Base-by-base conservation (phyloP, 495 filamentous ascomycete species). In the Penicillium dipodomyicola region DNA sequence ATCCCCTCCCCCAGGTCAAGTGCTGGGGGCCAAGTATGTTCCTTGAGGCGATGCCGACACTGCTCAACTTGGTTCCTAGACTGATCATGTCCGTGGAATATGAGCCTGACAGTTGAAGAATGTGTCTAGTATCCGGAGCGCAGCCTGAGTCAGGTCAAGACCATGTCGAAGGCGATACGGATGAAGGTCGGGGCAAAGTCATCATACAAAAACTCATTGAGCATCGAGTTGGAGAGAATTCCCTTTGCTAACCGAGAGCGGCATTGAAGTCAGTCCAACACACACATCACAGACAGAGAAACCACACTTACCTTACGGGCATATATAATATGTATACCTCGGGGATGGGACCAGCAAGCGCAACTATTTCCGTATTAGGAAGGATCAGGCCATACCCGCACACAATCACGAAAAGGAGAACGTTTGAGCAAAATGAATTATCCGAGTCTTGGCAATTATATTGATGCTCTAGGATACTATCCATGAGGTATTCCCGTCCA, bases 361-460 rank as follows among this genome's bases (percentile, higher is more conserved):
- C 39, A 54, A 51, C 29, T 49, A 15, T 32, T 43, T 10, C 57
- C 57, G 33, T 2, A 37, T 40, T 15, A 10, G 29, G 40, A 49
- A 33, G 29, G 14, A 32, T 42, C 37, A n/a, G 20, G 10, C 50
- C 29, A 47, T 41, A 59, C 46, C 9, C 20, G 15, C 17, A 45
- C 23, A 58, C 10, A 37, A 44, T 7, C 19, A 20, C n/a, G 14
- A 22, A 20, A 20, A 27, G 9, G 19, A 25, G 30, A 55, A 22
- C 11, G 14, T 15, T 54, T 20, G 49, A 53, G 44, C 27, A 54
- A 22, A 27, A 43, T 49, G 52, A 51, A 61, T 56, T 54, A 64
- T 47, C 53, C 58, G 63, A 68, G 65, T 63, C 60, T 63, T 62
- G 63, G 65, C 60, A 64, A 57, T 64, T 59, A 61, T 52, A 68